Evolutionary conservation across 352 stramenopile genomes (phyloP).

Genomic region (Pythium brassicae): DNA sequence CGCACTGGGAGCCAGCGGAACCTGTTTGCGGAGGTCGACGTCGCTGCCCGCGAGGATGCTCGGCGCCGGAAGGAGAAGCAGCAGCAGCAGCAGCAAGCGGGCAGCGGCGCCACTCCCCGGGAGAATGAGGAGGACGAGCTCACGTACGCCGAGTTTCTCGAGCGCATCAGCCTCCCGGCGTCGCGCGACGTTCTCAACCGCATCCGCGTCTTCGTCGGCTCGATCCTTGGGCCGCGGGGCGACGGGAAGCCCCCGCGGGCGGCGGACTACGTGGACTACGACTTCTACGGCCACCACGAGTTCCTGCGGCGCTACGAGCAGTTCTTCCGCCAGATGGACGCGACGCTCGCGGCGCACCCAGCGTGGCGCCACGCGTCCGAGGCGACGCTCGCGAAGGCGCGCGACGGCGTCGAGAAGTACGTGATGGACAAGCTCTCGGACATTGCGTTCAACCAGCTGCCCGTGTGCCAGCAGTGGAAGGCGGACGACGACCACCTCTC

Average conservation of each 20-base stretch:
- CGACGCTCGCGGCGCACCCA: constrained; percentile 45
- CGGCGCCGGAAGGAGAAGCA: constrained; percentile 29
- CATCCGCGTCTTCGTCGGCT: constrained; percentile 74
- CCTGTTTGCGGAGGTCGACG: constrained; percentile 57
- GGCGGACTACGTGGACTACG: constrained; percentile 73
- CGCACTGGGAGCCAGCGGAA: constrained; percentile 36
- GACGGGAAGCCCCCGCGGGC: constrained; percentile 63
- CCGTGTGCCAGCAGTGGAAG: constrained; percentile 57
- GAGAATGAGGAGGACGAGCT: constrained; percentile 38
- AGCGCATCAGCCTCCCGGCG: constrained; percentile 62
- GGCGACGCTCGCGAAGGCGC: constrained; percentile 47
- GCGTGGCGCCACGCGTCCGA: constrained; percentile 69
- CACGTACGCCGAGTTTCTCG: constrained; percentile 76
- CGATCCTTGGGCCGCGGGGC: constrained; percentile 69
- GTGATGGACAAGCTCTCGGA: constrained; percentile 88
- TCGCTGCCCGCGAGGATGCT: constrained; percentile 10
- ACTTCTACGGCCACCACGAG: constrained; percentile 75
- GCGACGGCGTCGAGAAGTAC: constrained; percentile 89
- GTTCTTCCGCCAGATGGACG: constrained; percentile 76
- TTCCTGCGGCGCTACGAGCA: constrained; percentile 56
- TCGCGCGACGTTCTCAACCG: constrained; percentile 70
- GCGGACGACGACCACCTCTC: constrained; percentile 73
- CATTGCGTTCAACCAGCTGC: constrained; percentile 71
- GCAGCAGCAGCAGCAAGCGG: constrained; percentile 13
- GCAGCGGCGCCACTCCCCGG: constrained; percentile 7